These are phyloP conservation scores for Sclerotinia minor DNA, from an alignment of 2,329 filamentous ascomycete genomes.

Conservation along the genomic window DNA sequence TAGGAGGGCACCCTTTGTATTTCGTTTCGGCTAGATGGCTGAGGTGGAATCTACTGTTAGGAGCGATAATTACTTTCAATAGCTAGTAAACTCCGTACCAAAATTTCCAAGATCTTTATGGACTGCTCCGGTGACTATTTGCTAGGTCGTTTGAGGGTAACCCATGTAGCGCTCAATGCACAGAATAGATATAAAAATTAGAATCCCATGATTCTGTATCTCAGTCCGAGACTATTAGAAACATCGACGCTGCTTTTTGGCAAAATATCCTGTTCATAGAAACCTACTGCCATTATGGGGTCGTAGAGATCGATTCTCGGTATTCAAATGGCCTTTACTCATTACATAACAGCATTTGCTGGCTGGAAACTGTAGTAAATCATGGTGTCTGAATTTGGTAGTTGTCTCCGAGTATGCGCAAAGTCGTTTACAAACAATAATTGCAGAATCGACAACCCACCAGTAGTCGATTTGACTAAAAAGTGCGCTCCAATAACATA, in stretches of 20 bases:
- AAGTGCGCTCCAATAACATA: conserved; percentile 24
- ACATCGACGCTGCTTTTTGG: background rate
- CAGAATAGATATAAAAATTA: background rate
- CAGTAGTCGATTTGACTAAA: conserved; percentile 19
- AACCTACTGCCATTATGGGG: background rate
- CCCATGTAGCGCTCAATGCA: background rate
- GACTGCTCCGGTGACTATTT: background rate
- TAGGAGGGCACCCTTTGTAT: background rate
- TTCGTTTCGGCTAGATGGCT: background rate
- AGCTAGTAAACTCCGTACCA: background rate
- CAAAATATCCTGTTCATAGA: no score
- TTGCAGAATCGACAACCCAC: conserved; percentile 23
- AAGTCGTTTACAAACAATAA: conserved; percentile 15
- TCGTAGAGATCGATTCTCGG: background rate
- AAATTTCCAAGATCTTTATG: background rate
- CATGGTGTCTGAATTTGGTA: background rate
- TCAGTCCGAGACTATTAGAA: background rate
- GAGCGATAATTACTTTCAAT: background rate
- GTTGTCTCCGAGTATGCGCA: conserved; percentile 13
- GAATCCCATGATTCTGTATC: background rate
- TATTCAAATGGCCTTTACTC: background rate
- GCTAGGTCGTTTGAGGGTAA: background rate
- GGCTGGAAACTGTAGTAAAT: conserved; percentile 10
- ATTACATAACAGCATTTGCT: conserved; percentile 1
- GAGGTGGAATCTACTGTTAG: background rate